These are phyloP conservation scores for Yamadazyma spencermartinsiae DNA, from an alignment of 1,139 yeast species.

Conservation along the genomic window DNA sequence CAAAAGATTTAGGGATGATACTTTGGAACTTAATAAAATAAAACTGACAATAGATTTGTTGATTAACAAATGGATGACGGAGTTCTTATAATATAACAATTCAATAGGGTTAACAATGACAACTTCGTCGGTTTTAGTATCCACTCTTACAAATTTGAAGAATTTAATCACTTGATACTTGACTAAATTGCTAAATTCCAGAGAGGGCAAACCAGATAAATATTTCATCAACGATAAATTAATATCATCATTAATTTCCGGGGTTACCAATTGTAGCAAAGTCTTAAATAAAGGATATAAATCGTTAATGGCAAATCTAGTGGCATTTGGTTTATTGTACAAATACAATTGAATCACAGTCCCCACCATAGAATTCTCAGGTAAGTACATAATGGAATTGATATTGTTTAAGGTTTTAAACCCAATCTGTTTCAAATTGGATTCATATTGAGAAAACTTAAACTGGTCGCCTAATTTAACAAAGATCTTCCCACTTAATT, in stretches of 20 bases:
- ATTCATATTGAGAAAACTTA: conserved; percentile 20
- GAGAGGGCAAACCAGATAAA: conserved; percentile 17
- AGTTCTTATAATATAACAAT: conserved; percentile 45
- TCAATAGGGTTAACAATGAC: conserved; percentile 39
- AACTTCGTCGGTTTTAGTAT: conserved; percentile 27
- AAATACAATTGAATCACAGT: conserved; percentile 36
- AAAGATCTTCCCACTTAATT: conserved; percentile 40
- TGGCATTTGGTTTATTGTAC: conserved; percentile 19
- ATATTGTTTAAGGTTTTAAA: conserved; percentile 43
- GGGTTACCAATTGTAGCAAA: conserved; percentile 7
- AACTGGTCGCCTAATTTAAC: conserved; percentile 39
- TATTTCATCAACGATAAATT: conserved; percentile 15
- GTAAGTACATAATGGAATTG: conserved; percentile 36
- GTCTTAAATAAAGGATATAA: conserved; percentile 27
- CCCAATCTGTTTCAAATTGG: conserved; percentile 43
- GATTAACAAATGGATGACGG: conserved; percentile 42
- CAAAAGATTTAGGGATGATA: conserved; percentile 25
- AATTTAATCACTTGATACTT: conserved; percentile 33
- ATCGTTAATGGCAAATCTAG: conserved; percentile 23
- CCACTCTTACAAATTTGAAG: conserved; percentile 36
- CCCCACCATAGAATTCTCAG: conserved; percentile 43
- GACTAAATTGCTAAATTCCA: conserved; percentile 23
- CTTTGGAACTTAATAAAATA: conserved; percentile 23
- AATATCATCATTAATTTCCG: conserved; percentile 13
- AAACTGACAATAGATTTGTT: conserved; percentile 38